Conservation (phyloP, 176 grass and related monocot genomes). For the Thinopyrum elongatum region DNA sequence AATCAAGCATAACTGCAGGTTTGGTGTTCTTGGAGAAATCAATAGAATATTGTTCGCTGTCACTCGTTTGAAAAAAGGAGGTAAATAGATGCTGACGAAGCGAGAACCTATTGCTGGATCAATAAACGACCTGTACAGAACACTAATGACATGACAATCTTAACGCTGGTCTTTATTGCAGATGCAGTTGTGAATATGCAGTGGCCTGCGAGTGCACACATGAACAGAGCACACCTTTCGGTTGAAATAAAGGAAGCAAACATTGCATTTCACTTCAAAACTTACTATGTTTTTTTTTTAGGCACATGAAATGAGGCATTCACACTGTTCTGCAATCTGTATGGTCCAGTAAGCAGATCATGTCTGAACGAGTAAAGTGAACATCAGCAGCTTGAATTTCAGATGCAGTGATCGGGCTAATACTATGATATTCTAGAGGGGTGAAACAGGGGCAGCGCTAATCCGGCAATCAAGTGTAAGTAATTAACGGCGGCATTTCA, state of each 20-base stretch:
- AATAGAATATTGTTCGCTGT: background rate
- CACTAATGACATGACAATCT: background rate
- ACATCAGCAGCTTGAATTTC: background rate
- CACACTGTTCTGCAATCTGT: background rate
- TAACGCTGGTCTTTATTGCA: background rate
- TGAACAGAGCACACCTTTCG: background rate
- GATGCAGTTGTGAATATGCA: background rate
- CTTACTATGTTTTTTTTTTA: background rate
- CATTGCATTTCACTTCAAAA: background rate
- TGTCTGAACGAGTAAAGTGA: constrained; percentile 1
- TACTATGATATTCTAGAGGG: background rate
- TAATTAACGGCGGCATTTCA: constrained; percentile 18
- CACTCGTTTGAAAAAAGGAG: background rate
- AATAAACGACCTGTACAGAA: background rate
- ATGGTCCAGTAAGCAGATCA: background rate
- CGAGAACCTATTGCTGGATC: background rate
- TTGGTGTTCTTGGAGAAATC: background rate
- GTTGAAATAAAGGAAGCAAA: background rate
- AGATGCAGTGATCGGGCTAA: background rate
- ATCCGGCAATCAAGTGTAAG: background rate
- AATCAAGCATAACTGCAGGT: background rate
- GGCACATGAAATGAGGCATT: background rate
- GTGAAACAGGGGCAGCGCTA: background rate
- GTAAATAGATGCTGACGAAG: background rate
- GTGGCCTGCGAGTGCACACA: background rate